Percentiles rank a stretch among this genome's conserved stretches.
Conservation (phyloP, 441 rosid species). For the Gossypium schwendimanii region DNA sequence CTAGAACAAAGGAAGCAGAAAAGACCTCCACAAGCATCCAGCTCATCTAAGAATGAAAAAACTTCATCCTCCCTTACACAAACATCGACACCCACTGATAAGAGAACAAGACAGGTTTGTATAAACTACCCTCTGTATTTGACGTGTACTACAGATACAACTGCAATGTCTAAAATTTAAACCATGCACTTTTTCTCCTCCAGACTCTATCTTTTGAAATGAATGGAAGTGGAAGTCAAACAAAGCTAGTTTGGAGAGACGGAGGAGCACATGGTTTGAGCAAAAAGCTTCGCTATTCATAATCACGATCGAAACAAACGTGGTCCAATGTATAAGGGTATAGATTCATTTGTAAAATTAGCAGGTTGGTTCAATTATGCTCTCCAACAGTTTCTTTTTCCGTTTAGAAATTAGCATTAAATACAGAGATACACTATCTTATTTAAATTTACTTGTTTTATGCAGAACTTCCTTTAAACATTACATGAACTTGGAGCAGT, state of each 20-base stretch:
- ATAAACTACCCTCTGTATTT: conserved; percentile 7
- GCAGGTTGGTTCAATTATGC: conserved; percentile 25
- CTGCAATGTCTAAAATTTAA: not conserved
- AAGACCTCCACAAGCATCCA: conserved; percentile 33
- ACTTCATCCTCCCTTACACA: conserved; percentile 32
- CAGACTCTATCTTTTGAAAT: conserved; percentile 60
- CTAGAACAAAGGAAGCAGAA: conserved; percentile 57
- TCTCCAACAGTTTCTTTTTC: conserved; percentile 4
- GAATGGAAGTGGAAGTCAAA: conserved; percentile 56
- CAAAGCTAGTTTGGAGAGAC: conserved; percentile 80
- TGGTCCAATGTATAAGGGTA: not conserved
- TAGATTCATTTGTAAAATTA: conserved; percentile 11
- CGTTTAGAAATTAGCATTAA: not conserved
- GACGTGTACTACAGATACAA: not conserved
- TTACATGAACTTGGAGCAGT: conserved; percentile 1
- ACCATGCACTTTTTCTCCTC: conserved; percentile 17
- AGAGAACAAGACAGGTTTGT: conserved; percentile 72
- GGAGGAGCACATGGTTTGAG: conserved; percentile 27
- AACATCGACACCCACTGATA: conserved; percentile 60
- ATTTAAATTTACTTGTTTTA: not conserved
- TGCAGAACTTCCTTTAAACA: conserved; percentile 10
- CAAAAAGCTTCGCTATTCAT: conserved; percentile 26
- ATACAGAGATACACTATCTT: not conserved
- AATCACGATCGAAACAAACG: conserved; percentile 16
- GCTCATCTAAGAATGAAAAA: conserved; percentile 33